Evolutionary conservation across 805 yeast species (phyloP).

Genomic region (Candida mattraensis): DNA sequence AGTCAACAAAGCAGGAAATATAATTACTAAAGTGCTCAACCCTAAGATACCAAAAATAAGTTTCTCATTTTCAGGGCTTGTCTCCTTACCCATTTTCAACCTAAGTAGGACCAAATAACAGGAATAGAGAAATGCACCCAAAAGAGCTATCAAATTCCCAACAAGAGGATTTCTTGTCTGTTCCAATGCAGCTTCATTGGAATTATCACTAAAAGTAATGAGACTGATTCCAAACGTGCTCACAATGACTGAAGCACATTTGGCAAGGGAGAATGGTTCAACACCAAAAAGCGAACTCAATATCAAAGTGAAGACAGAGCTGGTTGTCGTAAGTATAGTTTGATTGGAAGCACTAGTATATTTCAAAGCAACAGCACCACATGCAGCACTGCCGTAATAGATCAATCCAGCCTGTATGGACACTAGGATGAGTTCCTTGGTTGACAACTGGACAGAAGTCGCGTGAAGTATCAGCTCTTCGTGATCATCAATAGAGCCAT

Average conservation of each 20-base stretch:
- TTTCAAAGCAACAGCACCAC: constrained; percentile 42
- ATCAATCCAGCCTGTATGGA: constrained; percentile 42
- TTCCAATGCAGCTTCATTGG: neutral
- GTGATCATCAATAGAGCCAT: constrained; percentile 1
- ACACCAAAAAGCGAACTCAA: constrained; percentile 42
- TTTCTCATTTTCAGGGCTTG: constrained; percentile 45
- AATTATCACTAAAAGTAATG: constrained; percentile 38
- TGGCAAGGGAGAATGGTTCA: constrained; percentile 43
- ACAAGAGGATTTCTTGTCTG: constrained; percentile 34
- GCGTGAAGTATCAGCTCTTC: constrained; percentile 20
- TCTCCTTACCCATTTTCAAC: constrained; percentile 43
- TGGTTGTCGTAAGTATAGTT: constrained; percentile 50
- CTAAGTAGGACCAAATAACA: constrained; percentile 45
- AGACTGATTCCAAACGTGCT: constrained; percentile 48
- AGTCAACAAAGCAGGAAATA: constrained; percentile 39
- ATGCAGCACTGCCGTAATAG: constrained; percentile 42
- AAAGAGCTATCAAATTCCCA: constrained; percentile 46
- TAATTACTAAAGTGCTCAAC: constrained; percentile 38
- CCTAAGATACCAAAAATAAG: constrained; percentile 50
- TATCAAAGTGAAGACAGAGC: constrained; percentile 50
- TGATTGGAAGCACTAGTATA: constrained; percentile 55
- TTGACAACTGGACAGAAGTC: constrained; percentile 23
- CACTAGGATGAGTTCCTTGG: constrained; percentile 35
- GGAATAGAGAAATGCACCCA: constrained; percentile 49
- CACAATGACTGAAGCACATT: constrained; percentile 42